Base-by-base conservation (phyloP, 352 stramenopile species). In the Phytophthora cryptogea region DNA sequence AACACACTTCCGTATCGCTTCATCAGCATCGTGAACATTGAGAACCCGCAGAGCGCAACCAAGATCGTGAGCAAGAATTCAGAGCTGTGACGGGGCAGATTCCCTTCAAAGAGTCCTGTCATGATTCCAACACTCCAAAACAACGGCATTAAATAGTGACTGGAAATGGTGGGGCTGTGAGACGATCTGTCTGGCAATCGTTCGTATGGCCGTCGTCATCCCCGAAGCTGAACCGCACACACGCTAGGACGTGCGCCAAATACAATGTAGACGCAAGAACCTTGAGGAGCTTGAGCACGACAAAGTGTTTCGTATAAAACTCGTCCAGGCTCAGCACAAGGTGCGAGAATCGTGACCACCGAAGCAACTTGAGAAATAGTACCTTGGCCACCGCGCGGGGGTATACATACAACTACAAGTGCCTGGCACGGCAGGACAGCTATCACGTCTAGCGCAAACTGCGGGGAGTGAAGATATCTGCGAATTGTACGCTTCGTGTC, bases 1-100 rank as follows among this genome's bases (percentile, higher is more conserved):
- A n/a, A n/a, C n/a, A n/a, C n/a, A n/a, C n/a, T n/a, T n/a, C n/a
- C n/a, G n/a, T n/a, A n/a, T n/a, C n/a, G n/a, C n/a, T n/a, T n/a
- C n/a, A n/a, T n/a, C n/a, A n/a, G n/a, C n/a, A n/a, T n/a, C n/a
- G 80, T 87, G 44, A 92, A 92, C 47, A 90, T 61, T 10, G 78
- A 78, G 43, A 92, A 92, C 0, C 83, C 83, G 28, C 80, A 78
- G 5, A 82, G 51, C 6, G 79, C 83, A 13, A 92, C 81, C n/a
- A 74, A 46, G 28, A 83, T 73, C 3, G 77, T 89, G 55, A 90
- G 90, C 6, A 86, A 4, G n/a, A 89, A 87, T 53, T 90, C 70
- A 1, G 43, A 13, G 16, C 79, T 69, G 2, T 60, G 62, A 5
- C 77, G 71, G 0, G 83, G 80, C 0, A 89, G 60, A 33, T 89